phyloP scores from a whole-genome alignment of 176 grass and related monocot species.

The Poa pratensis region DNA sequence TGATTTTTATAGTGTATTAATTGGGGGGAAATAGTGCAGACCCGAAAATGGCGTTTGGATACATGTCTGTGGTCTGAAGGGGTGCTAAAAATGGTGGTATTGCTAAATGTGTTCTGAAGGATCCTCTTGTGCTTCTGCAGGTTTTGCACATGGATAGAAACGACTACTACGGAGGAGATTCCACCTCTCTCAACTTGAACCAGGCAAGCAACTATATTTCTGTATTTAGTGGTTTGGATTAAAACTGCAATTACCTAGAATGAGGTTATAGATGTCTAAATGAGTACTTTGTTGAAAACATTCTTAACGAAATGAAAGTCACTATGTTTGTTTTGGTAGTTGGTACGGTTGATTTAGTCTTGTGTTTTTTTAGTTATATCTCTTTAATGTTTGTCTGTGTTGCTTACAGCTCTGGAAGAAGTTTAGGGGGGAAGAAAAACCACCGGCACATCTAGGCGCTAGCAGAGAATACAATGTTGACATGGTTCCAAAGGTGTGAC shows the following conservation, averaged over 20 bases:
- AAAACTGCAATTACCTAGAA: not conserved
- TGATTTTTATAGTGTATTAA: not conserved
- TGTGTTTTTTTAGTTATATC: not conserved
- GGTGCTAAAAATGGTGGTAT: not conserved
- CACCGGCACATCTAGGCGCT: slow-evolving; percentile 60
- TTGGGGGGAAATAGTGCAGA: not conserved
- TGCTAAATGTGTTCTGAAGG: slow-evolving; percentile 30
- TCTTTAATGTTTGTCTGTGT: slow-evolving; percentile 17
- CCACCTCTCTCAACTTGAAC: slow-evolving; percentile 77
- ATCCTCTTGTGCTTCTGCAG: slow-evolving; percentile 39
- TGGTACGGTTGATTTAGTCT: not conserved
- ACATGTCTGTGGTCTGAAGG: not conserved
- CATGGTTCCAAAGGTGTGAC: slow-evolving; percentile 82
- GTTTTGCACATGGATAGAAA: slow-evolving; percentile 94
- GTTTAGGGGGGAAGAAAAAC: slow-evolving; percentile 78
- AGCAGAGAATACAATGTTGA: slow-evolving; percentile 91
- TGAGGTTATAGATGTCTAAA: not conserved
- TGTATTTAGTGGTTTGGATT: not conserved
- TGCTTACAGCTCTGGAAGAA: slow-evolving; percentile 72
- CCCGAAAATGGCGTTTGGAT: not conserved
- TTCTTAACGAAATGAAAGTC: not conserved
- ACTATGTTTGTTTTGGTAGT: slow-evolving; percentile 11
- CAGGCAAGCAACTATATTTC: slow-evolving; percentile 55
- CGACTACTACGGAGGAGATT: slow-evolving; percentile 88
- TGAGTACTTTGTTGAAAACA: not conserved